A percentile compares a stretch with the other conserved stretches of the same genome.
These are phyloP conservation scores for Acanthamoeba rhysodes DNA, from an alignment of 208 protist species.

Conservation along the genomic window DNA sequence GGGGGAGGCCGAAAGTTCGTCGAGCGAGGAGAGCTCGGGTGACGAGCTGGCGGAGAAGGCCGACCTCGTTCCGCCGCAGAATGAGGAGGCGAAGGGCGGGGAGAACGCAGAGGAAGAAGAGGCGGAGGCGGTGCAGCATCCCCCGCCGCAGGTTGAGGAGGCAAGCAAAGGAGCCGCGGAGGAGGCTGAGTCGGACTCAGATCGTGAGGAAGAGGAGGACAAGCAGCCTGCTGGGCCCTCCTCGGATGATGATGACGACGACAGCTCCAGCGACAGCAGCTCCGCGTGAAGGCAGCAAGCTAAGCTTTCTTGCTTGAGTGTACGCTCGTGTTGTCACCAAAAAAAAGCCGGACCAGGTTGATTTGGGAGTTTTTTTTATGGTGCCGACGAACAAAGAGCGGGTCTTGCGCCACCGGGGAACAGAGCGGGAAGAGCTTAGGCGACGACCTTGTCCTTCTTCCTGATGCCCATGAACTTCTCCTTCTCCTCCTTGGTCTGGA, in stretches of 20 bases:
- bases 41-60: background rate
- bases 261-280: background rate
- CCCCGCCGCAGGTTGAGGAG: no score
- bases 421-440: background rate
- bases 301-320: no score
- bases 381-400: background rate
- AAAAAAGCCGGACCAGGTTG: no score
- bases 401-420: background rate
- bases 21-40: background rate
- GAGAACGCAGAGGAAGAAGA: background rate
- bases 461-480: slow-evolving; percentile 96
- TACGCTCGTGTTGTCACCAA: no score
- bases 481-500: slow-evolving; percentile 99
- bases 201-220: background rate
- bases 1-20: background rate
- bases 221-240: background rate
- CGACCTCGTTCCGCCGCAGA: background rate
- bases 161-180: no score
- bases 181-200: background rate
- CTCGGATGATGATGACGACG: background rate
- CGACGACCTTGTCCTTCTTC: slow-evolving; percentile 92
- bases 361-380: background rate
- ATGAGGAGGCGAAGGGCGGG: background rate
- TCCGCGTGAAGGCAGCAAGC: no score
- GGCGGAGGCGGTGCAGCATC: background rate